Evolutionary conservation across 179 eudicot species (phyloP).

Genomic region (Silene vulgaris): DNA sequence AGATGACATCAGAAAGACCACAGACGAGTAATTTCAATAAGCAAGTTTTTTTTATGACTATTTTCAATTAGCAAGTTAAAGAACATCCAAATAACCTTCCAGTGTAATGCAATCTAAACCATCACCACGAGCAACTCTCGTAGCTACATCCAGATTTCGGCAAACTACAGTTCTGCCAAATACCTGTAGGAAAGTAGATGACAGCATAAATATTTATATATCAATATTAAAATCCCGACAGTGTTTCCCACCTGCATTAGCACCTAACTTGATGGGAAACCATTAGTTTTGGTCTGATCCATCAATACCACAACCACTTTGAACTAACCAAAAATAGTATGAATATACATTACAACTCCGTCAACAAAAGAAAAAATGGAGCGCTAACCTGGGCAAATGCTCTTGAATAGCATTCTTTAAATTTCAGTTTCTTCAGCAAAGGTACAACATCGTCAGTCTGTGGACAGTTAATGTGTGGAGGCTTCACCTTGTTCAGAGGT

Average conservation of each 20-base stretch:
- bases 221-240: not conserved
- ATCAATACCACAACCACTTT: not conserved
- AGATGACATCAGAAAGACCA: constrained; percentile 19
- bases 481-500: constrained; percentile 92
- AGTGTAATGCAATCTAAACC: constrained; percentile 93
- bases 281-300: constrained; percentile 7
- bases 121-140: constrained; percentile 77
- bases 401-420: constrained; percentile 36
- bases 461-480: constrained; percentile 65
- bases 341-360: not conserved
- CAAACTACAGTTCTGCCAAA: constrained; percentile 89
- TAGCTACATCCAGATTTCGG: constrained; percentile 89
- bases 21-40: constrained; percentile 15
- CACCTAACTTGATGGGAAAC: no score
- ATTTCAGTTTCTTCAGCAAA: constrained; percentile 64
- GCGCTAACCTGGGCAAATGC: constrained; percentile 82
- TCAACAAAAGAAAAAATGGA: not conserved
- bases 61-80: constrained; percentile 17
- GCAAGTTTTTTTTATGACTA: constrained; percentile 10
- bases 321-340: not conserved
- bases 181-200: constrained; percentile 41
- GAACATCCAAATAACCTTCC: constrained; percentile 56
- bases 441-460: constrained; percentile 77
- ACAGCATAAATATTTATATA: not conserved
- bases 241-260: not conserved